phyloP scores from a whole-genome alignment of 148 eudicot species.

The Fagopyrum tataricum region DNA sequence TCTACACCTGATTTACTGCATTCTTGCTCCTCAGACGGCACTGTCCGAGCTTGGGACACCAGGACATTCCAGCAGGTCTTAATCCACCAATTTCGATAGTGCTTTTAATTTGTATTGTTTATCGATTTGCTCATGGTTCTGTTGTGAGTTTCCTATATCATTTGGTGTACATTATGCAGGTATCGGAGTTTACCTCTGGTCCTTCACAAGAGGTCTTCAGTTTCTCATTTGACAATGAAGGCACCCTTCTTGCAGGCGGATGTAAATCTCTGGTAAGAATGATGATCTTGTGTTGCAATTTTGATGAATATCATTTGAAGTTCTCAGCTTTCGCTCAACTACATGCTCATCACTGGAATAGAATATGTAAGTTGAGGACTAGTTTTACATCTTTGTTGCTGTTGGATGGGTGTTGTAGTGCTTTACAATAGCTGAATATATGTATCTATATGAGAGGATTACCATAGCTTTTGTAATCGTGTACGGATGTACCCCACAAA shows the following conservation, averaged over 20 bases:
- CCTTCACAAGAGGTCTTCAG: slow-evolving; percentile 73
- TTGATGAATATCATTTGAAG: not conserved
- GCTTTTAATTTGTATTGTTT: no score
- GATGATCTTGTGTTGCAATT: not conserved
- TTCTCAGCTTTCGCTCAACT: not conserved
- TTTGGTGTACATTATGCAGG: slow-evolving; percentile 34
- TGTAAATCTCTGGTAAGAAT: slow-evolving; percentile 70
- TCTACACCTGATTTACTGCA: slow-evolving; percentile 43
- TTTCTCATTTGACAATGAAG: slow-evolving; percentile 58
- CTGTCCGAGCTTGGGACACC: slow-evolving; percentile 85
- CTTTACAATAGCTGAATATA: not conserved
- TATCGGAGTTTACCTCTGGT: slow-evolving; percentile 57
- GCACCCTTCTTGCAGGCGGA: slow-evolving; percentile 87
- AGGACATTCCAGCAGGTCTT: slow-evolving; percentile 64
- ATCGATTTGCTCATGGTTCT: no score
- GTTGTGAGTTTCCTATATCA: not conserved
- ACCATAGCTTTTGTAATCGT: no score
- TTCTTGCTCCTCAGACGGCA: slow-evolving; percentile 77
- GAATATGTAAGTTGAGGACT: not conserved
- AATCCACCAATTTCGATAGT: no score
- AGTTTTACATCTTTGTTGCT: not conserved
- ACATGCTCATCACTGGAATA: not conserved
- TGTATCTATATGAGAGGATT: not conserved
- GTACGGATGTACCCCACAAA: no score
- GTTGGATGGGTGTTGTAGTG: not conserved